A percentile compares a stretch with the other conserved stretches of the same genome.
Conservation (phyloP, 2,329 filamentous ascomycete genomes). For the Pseudogymnoascus sp. region DNA sequence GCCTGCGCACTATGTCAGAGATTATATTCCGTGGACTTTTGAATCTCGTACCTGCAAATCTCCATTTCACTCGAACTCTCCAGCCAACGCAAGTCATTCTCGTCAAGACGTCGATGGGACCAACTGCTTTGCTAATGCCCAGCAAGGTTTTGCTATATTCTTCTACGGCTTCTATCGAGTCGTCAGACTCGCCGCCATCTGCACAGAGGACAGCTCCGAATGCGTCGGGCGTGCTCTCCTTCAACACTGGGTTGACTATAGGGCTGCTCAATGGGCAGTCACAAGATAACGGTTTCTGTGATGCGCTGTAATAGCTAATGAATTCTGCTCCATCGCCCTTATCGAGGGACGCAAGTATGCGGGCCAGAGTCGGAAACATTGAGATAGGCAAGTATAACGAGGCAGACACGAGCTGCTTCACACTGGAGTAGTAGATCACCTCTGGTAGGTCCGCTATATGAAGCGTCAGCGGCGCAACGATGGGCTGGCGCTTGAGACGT, state of each 20-base stretch:
- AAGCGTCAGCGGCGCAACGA: slow-evolving; percentile 21
- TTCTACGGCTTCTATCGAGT: slow-evolving; percentile 21
- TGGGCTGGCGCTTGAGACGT: slow-evolving; percentile 30
- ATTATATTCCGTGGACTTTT: background rate
- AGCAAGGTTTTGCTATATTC: slow-evolving; percentile 21
- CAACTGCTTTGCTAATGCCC: slow-evolving; percentile 34
- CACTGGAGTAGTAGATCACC: slow-evolving; percentile 25
- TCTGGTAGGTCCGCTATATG: slow-evolving; percentile 18
- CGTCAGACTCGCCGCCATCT: slow-evolving; percentile 20
- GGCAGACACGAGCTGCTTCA: slow-evolving; percentile 23
- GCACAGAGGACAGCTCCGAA: slow-evolving; percentile 25
- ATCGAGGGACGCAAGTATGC: slow-evolving; percentile 24
- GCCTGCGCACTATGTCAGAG: slow-evolving; percentile 16
- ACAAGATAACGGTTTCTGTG: slow-evolving; percentile 21
- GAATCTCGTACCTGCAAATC: slow-evolving; percentile 19
- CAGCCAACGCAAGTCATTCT: slow-evolving; percentile 30
- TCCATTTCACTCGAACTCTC: slow-evolving; percentile 26
- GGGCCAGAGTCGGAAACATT: slow-evolving; percentile 25
- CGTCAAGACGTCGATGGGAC: slow-evolving; percentile 35
- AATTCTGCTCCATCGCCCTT: slow-evolving; percentile 37
- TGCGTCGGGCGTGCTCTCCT: slow-evolving; percentile 21
- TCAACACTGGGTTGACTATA: slow-evolving; percentile 24
- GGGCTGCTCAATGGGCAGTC: slow-evolving; percentile 13
- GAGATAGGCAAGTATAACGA: slow-evolving; percentile 26
- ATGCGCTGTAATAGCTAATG: slow-evolving; percentile 22